phyloP scores from a whole-genome alignment of 169 alveolate genomes.

The Toxoplasma gondii region DNA sequence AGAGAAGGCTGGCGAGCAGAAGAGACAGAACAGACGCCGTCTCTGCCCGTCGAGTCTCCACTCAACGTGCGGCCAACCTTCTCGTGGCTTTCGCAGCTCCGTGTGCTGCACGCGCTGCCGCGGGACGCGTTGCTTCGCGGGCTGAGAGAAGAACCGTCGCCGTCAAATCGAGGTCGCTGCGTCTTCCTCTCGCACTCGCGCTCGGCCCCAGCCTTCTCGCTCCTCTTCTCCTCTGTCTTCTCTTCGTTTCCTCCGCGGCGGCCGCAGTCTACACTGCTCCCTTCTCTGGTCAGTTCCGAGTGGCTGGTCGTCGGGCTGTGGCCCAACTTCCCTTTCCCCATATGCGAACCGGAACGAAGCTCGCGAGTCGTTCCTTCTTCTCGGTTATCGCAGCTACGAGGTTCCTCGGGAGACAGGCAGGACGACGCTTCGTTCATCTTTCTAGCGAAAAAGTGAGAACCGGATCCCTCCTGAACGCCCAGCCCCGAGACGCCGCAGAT shows the following conservation, averaged over 20 bases:
- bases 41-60: background rate
- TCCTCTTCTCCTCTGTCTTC: background rate
- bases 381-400: background rate
- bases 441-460: background rate
- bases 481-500: too few species aligned
- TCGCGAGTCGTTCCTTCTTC: background rate
- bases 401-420: background rate
- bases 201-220: background rate
- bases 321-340: background rate
- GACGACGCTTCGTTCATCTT: background rate
- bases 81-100: slow-evolving; percentile 25
- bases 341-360: background rate
- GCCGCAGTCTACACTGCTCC: background rate
- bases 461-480: too few species aligned
- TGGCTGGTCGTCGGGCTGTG: too few species aligned
- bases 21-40: background rate
- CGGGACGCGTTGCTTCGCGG: background rate
- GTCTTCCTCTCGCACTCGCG: background rate
- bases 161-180: background rate
- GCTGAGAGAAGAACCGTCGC: background rate
- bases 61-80: background rate
- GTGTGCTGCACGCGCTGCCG: slow-evolving; percentile 39
- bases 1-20: too few species aligned
- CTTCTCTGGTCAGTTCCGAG: too few species aligned
- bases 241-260: background rate